Conservation (phyloP, 2,329 filamentous ascomycete genomes). For the Apiospora kogelbergensis region DNA sequence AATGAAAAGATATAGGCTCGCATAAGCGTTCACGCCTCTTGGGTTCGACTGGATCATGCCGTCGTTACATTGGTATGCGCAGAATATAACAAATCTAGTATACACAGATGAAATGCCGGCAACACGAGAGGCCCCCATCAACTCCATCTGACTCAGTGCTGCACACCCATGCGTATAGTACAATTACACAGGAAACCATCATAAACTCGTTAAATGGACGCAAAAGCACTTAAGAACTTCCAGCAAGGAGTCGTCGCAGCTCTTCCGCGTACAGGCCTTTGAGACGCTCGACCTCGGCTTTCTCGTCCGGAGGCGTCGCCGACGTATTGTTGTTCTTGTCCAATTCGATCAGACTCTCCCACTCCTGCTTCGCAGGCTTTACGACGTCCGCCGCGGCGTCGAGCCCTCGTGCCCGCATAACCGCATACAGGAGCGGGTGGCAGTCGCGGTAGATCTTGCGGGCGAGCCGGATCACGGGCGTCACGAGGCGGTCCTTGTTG, state of each 20-base stretch:
- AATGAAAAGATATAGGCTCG: not conserved
- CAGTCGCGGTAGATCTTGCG: slow-evolving; percentile 9
- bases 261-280: not conserved
- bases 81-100: too few relatives aligned
- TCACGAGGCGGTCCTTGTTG: not conserved
- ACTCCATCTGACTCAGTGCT: too few relatives aligned
- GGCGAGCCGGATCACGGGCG: not conserved
- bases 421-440: slow-evolving; percentile 5
- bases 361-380: not conserved
- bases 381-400: not conserved
- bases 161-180: too few relatives aligned
- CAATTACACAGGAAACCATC: too few relatives aligned
- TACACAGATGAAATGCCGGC: too few relatives aligned
- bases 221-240: not conserved
- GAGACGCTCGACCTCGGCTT: not conserved
- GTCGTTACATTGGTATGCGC: too few relatives aligned
- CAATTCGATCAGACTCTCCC: not conserved
- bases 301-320: not conserved
- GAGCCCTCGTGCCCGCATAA: not conserved
- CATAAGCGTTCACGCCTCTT: not conserved
- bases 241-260: not conserved
- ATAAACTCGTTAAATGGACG: too few relatives aligned
- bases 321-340: too few relatives aligned
- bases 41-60: not conserved
- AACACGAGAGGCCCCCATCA: too few relatives aligned